Conservation (phyloP, 192 early-diverging fungal species). For the Chytriomyces sp. region DNA sequence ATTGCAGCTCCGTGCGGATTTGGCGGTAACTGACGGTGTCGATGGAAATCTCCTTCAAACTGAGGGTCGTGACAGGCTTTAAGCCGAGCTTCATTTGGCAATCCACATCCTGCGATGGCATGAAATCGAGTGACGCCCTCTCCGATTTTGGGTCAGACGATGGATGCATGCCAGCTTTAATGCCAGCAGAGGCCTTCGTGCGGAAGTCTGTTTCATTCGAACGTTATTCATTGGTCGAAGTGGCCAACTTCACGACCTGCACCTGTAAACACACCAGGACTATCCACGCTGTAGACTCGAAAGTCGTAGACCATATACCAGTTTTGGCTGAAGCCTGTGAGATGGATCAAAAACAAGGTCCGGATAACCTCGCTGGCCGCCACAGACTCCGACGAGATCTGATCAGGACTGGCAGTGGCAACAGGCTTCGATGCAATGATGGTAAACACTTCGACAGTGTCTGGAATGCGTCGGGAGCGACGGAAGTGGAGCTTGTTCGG, state of each 20-base stretch:
- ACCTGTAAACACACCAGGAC: not conserved
- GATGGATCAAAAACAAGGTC: not conserved
- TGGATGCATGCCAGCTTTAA: not conserved
- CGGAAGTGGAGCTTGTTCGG: constrained; percentile 12
- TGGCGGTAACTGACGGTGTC: not conserved
- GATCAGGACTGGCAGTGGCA: not conserved
- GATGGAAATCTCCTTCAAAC: not conserved
- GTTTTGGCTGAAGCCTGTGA: not conserved
- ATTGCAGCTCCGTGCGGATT: not conserved
- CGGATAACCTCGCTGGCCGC: not conserved
- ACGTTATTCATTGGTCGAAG: not conserved
- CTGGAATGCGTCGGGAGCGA: not conserved
- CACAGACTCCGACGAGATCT: not conserved
- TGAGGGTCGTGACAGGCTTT: not conserved
- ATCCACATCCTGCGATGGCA: not conserved
- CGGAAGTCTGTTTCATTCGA: not conserved
- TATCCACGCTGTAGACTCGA: not conserved
- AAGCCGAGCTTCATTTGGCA: not conserved
- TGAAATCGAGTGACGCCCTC: not conserved
- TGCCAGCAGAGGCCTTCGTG: not conserved
- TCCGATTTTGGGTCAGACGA: not conserved
- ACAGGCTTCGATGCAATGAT: too few relatives aligned
- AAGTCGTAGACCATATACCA: constrained; percentile 1
- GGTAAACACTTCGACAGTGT: not conserved
- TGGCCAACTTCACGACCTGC: not conserved